Evolutionary conservation across 225 moss, liverwort and hornwort genomes (phyloP), one percentile per base, ranked within the genome.

Genomic region (Marchantia polymorpha): DNA sequence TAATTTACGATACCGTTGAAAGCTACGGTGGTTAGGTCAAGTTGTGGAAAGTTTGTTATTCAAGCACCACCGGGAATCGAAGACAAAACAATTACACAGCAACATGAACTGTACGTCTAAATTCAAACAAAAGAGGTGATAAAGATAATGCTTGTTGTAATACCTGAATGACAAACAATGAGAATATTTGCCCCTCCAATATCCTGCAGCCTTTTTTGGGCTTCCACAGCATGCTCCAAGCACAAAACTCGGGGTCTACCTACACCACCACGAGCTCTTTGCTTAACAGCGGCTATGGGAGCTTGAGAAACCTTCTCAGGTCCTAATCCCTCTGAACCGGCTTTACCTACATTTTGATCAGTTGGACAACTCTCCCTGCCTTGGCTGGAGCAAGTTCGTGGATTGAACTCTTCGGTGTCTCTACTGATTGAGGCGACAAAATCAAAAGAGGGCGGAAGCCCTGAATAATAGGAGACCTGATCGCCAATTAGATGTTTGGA

Each of bases 221-320:
- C 96, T 83, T 85, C 86, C 77, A 94, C 92, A 25, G 94, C 96
- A 88, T 96, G 96, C 74, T 96, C 96, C 81, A 96, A 81, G 82
- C 96, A 96, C 31, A 96, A 79, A 77, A 96, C 90, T 59, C 92
- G 88, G 16, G 87, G 87, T 64, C 87, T 79, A 63, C 77, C 79
- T 17, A 83, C 83, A 27, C 84, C 79, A 39, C 78, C 74, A 60
- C 77, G 80, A 0, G 82, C 77, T 69, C 75, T 77, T 47, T 77
- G 77, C 50, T 64, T 77, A 46, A 65, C 50, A 27, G 16, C 64
- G 4, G 64, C 49, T 59, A 39, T 46, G 3, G 81, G 58, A 83
- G 87, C 81, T 85, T 85, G 58, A 84, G 80, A 77, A 73, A 20
- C 61, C 52, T 77, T 76, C 68, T 71, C 55, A 49, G 39, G 1